Conservation (phyloP, 2,329 filamentous ascomycete species). For the Xylariaceae sp. region DNA sequence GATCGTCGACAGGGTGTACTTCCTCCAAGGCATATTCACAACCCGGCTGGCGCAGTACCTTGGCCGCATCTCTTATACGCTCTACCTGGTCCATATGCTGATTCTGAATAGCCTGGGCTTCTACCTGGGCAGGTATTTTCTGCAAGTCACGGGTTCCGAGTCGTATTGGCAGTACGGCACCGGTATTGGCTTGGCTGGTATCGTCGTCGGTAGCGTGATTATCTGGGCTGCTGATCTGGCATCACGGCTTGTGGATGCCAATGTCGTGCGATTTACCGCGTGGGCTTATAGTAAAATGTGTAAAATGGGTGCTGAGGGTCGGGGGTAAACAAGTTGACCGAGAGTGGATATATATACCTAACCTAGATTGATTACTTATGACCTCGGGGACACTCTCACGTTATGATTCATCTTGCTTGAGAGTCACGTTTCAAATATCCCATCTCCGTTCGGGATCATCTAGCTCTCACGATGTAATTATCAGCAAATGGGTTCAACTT, state of each 20-base stretch:
- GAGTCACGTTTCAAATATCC: not conserved
- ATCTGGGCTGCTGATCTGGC: slow-evolving; percentile 23
- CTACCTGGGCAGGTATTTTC: slow-evolving; percentile 12
- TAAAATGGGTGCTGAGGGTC: not conserved
- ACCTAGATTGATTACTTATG: not conserved
- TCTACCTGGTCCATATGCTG: slow-evolving; percentile 28
- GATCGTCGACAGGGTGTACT: slow-evolving; percentile 18
- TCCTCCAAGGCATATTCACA: slow-evolving; percentile 29
- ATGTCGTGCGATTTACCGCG: slow-evolving; percentile 18
- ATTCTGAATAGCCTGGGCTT: slow-evolving; percentile 26
- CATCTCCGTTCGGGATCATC: too few species aligned
- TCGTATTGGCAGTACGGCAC: slow-evolving; percentile 15
- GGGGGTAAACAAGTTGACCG: not conserved
- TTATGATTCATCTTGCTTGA: not conserved
- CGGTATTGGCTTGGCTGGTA: slow-evolving; percentile 11
- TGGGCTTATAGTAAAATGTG: slow-evolving; percentile 21
- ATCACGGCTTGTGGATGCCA: slow-evolving; percentile 23
- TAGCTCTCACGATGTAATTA: too few species aligned
- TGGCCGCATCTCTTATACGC: slow-evolving; percentile 27
- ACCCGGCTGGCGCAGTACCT: slow-evolving; percentile 27
- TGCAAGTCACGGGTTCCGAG: slow-evolving; percentile 12
- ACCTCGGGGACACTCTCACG: not conserved
- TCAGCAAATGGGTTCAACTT: too few species aligned
- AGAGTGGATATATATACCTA: not conserved
- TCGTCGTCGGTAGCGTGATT: slow-evolving; percentile 15